Evolutionary conservation across 495 filamentous ascomycete species (phyloP).

Genomic region (Hypoxylon subgilvum): DNA sequence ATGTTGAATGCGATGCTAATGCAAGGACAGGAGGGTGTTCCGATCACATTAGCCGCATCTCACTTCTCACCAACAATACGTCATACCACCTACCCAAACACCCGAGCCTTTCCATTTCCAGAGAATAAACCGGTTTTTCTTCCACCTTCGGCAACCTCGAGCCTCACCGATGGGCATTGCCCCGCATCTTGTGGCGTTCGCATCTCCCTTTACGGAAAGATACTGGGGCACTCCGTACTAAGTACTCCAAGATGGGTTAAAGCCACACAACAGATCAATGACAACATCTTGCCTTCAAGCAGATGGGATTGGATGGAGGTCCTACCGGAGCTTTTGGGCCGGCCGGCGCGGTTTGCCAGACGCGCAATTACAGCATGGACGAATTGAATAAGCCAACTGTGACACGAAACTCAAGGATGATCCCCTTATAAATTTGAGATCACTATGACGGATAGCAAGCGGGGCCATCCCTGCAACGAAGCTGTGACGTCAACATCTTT

Average conservation of each 20-base stretch:
- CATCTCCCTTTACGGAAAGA: constrained; percentile 17
- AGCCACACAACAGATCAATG: constrained; percentile 31
- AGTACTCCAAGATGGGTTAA: too few relatives aligned
- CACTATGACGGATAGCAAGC: constrained; percentile 20
- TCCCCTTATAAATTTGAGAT: constrained; percentile 15
- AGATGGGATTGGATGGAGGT: neutral
- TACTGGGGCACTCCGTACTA: too few relatives aligned
- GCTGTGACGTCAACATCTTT: constrained; percentile 24
- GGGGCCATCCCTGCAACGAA: constrained; percentile 14
- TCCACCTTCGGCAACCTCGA: constrained; percentile 1
- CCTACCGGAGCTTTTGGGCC: constrained; percentile 28
- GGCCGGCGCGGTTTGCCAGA: constrained; percentile 9
- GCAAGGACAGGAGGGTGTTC: constrained; percentile 8
- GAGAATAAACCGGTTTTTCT: constrained; percentile 25
- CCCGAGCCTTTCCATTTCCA: constrained; percentile 11
- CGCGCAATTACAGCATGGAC: constrained; percentile 7
- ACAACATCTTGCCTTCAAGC: constrained; percentile 2
- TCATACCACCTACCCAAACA: constrained; percentile 21
- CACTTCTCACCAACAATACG: constrained; percentile 15
- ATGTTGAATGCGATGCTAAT: too few relatives aligned
- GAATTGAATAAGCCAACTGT: neutral
- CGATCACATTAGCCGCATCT: constrained; percentile 30
- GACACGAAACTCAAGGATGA: neutral
- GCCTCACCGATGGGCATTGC: neutral
- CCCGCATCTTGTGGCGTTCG: constrained; percentile 23